phyloP scores from a whole-genome alignment of 2,329 filamentous ascomycete genomes.

The Aureobasidium vineae region DNA sequence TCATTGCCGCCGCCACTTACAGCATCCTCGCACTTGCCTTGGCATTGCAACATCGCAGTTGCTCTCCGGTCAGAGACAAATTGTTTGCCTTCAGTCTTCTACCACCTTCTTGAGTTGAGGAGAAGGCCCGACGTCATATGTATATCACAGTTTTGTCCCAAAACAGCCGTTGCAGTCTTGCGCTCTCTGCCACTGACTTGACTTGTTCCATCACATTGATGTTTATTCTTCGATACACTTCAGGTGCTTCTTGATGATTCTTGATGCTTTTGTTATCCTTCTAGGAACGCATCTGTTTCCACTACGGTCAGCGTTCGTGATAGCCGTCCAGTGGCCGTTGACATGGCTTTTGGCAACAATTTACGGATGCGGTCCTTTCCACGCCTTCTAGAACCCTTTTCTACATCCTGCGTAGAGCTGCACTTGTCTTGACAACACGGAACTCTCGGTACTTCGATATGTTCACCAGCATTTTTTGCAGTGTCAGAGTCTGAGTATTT shows the following conservation, averaged over 20 bases:
- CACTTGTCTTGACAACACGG: not conserved
- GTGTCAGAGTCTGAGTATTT: not conserved
- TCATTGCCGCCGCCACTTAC: conserved; percentile 9
- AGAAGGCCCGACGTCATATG: not conserved
- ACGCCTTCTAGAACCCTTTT: not conserved
- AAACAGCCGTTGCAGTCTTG: not conserved
- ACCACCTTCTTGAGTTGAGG: not conserved
- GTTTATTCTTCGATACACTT: not conserved
- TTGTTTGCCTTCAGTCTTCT: not conserved
- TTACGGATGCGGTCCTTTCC: too few species aligned
- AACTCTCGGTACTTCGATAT: not conserved
- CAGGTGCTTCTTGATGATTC: too few species aligned
- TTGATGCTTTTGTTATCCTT: not conserved
- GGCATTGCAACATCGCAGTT: not conserved
- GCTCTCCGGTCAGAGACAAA: not conserved
- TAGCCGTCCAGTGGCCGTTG: not conserved
- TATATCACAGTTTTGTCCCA: not conserved
- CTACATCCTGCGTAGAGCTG: not conserved
- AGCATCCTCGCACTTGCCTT: not conserved
- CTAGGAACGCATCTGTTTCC: too few species aligned
- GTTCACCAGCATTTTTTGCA: not conserved
- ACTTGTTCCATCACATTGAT: not conserved
- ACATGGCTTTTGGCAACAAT: not conserved
- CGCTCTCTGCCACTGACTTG: not conserved
- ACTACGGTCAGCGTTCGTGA: not conserved